Base-by-base conservation (phyloP, 1,284 basidiomycete genomes). In the Ceratobasidium papillatum region DNA sequence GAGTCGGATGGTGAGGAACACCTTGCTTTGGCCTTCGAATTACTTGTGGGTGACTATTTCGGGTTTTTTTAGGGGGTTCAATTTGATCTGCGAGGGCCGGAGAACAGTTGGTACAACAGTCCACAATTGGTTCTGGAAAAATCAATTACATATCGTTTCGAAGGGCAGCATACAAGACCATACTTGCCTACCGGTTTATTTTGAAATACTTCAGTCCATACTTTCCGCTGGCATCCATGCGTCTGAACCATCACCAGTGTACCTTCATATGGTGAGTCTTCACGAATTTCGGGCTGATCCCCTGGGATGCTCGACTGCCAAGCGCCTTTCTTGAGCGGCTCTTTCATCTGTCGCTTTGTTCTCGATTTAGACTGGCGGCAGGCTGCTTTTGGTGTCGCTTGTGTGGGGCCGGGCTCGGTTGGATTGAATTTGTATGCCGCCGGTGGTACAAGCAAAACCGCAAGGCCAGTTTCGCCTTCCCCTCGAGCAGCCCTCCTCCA, bases 401-500 rank as follows among this genome's bases (percentile, higher is more conserved):
- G n/a, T n/a, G n/a, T n/a, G n/a, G n/a, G n/a, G n/a, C 59, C 59
- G 1, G 59, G 59, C 22, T 62, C 59, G 8, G 59, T 62, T 2
- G 59, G 59, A 19, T 62, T 62, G 38, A 43, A 25, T 27, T 2
- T 52, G n/a, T 56, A 56, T 30, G 65, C 65, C 7, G 32, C 1
- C 1, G 49, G 65, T 34, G 34, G 30, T 1, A 56, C 65, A 17
- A 69, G 43, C 32, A 69, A 27, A 32, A 69, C 32, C 9, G 65
- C 65, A 14, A 69, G 47, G 9, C 65, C 65, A 5, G 5, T 5
- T 14, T 12, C n/a, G 11, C 17, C 30, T 9, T 17, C n/a, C n/a
- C n/a, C n/a, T n/a, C n/a, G n/a, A n/a, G n/a, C 25, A 30, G 34
- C 27, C 12, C 45, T 45, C 27, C 54, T 32, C 0, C 80, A 81